These are phyloP conservation scores for Exophiala calicioides DNA, from an alignment of 2,329 filamentous ascomycete species.

Conservation along the genomic window DNA sequence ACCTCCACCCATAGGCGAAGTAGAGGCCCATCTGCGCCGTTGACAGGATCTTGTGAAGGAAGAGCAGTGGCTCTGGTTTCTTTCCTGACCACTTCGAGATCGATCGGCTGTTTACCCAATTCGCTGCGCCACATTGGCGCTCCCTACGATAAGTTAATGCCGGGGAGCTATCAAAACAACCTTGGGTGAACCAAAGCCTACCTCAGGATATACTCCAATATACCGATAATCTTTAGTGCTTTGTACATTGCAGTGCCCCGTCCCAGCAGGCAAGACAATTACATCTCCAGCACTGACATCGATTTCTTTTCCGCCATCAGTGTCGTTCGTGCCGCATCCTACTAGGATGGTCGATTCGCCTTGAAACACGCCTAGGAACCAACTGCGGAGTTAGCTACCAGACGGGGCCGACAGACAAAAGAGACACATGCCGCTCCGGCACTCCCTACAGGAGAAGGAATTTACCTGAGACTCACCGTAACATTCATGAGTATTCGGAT, in stretches of 20 bases:
- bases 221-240: constrained; percentile 38
- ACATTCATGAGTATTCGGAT: constrained; percentile 42
- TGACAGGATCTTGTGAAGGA: constrained; percentile 31
- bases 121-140: constrained; percentile 31
- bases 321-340: constrained; percentile 35
- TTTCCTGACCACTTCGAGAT: constrained; percentile 15
- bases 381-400: constrained; percentile 33
- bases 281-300: constrained; percentile 37
- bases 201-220: constrained; percentile 40
- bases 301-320: constrained; percentile 24
- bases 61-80: constrained; percentile 27
- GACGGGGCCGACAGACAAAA: not conserved
- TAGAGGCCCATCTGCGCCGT: constrained; percentile 28
- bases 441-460: not conserved
- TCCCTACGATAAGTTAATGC: constrained; percentile 18
- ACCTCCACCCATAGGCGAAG: constrained; percentile 26
- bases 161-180: not conserved
- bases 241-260: constrained; percentile 37
- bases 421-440: not conserved
- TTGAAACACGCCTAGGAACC: constrained; percentile 18
- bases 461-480: constrained; percentile 35
- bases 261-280: constrained; percentile 40
- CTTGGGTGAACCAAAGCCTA: constrained; percentile 23
- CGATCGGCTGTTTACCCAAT: constrained; percentile 27
- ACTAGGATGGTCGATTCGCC: constrained; percentile 27